Percentiles rank a stretch among this genome's conserved stretches.
Conservation (phyloP, 805 yeast species). For the Yamadazyma kitorensis region DNA sequence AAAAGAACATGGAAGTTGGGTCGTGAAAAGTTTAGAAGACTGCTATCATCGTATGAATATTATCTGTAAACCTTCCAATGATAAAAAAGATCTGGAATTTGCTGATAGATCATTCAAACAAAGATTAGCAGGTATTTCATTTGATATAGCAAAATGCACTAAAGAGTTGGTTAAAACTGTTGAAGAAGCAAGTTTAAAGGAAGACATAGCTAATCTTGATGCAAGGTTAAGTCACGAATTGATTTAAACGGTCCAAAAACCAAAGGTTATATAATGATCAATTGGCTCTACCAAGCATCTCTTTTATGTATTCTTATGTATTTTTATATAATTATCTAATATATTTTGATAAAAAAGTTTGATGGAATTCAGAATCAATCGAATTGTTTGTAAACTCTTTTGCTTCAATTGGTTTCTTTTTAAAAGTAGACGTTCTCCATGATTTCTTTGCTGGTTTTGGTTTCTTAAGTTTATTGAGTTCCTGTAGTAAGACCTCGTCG, state of each 20-base stretch:
- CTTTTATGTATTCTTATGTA: slow-evolving; percentile 4
- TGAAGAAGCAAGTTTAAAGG: slow-evolving; percentile 87
- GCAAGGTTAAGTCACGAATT: slow-evolving; percentile 49
- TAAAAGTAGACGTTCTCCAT: slow-evolving; percentile 29
- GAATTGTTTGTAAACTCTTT: slow-evolving; percentile 30
- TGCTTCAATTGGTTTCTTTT: slow-evolving; percentile 2
- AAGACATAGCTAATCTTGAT: slow-evolving; percentile 79
- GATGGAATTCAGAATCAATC: slow-evolving; percentile 31
- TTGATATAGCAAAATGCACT: slow-evolving; percentile 94
- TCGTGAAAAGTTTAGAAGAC: slow-evolving; percentile 80
- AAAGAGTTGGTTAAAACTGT: slow-evolving; percentile 94
- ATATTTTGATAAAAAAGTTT: slow-evolving; percentile 33
- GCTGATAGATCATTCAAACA: slow-evolving; percentile 91
- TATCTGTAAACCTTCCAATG: slow-evolving; percentile 49
- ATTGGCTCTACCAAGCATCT: neutral
- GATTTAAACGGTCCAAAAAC: slow-evolving; percentile 11
- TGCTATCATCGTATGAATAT: slow-evolving; percentile 80
- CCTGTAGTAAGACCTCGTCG: slow-evolving; percentile 18
- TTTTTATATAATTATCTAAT: slow-evolving; percentile 17
- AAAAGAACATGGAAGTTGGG: slow-evolving; percentile 90
- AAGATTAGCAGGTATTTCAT: slow-evolving; percentile 91
- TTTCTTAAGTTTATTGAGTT: slow-evolving; percentile 18
- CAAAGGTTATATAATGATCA: neutral
- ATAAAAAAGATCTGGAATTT: slow-evolving; percentile 50
- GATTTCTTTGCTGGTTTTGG: slow-evolving; percentile 17